Conservation (phyloP, 2,329 filamentous ascomycete genomes). For the Xylariaceae sp. region DNA sequence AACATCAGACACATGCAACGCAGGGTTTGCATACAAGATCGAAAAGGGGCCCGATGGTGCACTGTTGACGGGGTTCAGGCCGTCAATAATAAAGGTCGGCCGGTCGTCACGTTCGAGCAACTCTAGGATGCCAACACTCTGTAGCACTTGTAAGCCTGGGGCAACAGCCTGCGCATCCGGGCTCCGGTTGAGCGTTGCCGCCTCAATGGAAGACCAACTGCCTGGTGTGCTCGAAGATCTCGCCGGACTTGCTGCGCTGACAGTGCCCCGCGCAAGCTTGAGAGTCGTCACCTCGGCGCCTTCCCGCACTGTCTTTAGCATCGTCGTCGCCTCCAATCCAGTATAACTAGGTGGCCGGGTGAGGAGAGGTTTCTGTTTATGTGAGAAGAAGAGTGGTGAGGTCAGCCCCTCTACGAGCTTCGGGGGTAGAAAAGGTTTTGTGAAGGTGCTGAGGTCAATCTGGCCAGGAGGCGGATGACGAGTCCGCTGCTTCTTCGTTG, state of each 20-base stretch:
- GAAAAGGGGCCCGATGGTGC: conserved; percentile 57
- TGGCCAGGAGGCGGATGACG: conserved; percentile 53
- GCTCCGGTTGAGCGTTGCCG: conserved; percentile 56
- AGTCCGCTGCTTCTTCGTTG: conserved; percentile 54
- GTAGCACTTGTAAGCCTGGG: conserved; percentile 61
- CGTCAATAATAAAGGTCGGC: conserved; percentile 77
- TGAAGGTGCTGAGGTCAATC: conserved; percentile 49
- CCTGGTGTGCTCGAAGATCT: conserved; percentile 58
- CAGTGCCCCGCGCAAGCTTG: conserved; percentile 60
- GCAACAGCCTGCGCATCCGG: conserved; percentile 55
- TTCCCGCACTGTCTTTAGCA: conserved; percentile 55
- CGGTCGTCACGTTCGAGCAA: conserved; percentile 77
- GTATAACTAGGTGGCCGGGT: conserved; percentile 47
- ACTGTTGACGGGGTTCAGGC: conserved; percentile 63
- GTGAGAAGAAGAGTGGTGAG: conserved; percentile 61
- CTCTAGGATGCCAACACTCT: conserved; percentile 71
- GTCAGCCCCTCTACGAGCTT: conserved; percentile 47
- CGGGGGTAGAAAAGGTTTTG: conserved; percentile 34
- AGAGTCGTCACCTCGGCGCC: conserved; percentile 59
- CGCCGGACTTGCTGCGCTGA: conserved; percentile 54
- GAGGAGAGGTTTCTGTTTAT: conserved; percentile 46
- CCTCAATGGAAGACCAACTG: conserved; percentile 60
- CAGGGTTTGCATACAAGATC: conserved; percentile 71
- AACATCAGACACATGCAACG: conserved; percentile 63
- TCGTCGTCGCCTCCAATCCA: conserved; percentile 51